Base-by-base conservation (phyloP, 2,329 filamentous ascomycete species). In the Thielaviopsis ethacetica region DNA sequence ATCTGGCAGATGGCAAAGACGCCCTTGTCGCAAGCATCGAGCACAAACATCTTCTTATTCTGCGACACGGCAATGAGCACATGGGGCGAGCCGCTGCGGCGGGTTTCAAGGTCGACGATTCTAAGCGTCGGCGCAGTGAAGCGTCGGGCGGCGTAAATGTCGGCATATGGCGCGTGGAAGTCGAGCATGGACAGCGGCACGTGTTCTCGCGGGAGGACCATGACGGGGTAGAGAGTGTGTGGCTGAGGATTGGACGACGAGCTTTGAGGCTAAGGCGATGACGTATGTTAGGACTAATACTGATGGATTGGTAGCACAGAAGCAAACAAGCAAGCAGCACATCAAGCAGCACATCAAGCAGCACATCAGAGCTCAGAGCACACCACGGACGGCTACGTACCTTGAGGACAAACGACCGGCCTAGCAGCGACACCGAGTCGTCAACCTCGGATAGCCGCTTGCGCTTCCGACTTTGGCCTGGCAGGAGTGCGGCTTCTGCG, bases 1-100 rank as follows among this genome's bases (percentile, higher is more conserved):
- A 93, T 72, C 65, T 79, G 83, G 68, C 84, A 90, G 26, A 88
- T 67, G 12, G 80, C 79, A 67, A 87, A 91, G 3, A 85, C 72
- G 0, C 77, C 77, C 53, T 75, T 72, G 41, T 56, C 53, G 26
- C 59, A 61, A 4, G 59, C 59, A 53, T 61, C 59, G 3, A 61
- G 22, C 17, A 61, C 49, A 49, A 61, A 61, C 10, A 61, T 41
- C 22, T 59, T 54, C 22, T 52, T 38, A 9, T 41, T 56, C 24
- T 55, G 56, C 9, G 56, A 58, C 15, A 58, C 59, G 9, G 56
- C 59, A 61, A 88, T 73, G 10, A 88, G 74, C 17, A 87, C 71
- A 60, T 76, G 77, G 15, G 77, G 73, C 12, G 71, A 69, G 21
- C 72, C 75, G 60, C 76, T 77, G 64, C 81, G 74, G n/a, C 79